phyloP scores from a whole-genome alignment of 2,329 filamentous ascomycete species.

The Monosporascus sp. region DNA sequence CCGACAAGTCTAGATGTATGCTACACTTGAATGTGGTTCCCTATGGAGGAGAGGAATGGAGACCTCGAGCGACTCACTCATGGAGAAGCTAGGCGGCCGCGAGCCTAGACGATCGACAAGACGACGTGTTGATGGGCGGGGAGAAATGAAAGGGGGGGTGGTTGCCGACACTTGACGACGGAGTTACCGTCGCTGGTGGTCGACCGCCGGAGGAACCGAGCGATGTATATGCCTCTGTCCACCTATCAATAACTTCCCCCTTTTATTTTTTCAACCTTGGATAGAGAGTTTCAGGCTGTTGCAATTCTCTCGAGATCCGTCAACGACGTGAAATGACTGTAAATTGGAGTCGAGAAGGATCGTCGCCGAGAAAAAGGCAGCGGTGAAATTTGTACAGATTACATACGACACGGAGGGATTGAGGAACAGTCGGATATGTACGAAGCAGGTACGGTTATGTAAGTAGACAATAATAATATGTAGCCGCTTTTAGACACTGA shows the following conservation, averaged over 20 bases:
- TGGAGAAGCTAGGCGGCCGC: slow-evolving; percentile 28
- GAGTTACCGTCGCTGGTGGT: slow-evolving; percentile 1
- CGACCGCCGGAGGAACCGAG: not conserved
- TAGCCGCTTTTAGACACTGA: no score
- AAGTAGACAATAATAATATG: not conserved
- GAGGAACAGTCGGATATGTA: not conserved
- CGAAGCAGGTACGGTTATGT: not conserved
- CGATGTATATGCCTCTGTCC: not conserved
- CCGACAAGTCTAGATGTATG: not conserved
- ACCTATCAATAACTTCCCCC: not conserved
- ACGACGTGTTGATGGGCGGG: slow-evolving; percentile 12
- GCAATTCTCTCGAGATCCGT: not conserved
- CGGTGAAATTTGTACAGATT: not conserved
- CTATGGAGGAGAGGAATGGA: not conserved
- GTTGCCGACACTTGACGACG: slow-evolving; percentile 16
- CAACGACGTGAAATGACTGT: not conserved
- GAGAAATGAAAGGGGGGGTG: slow-evolving; percentile 10
- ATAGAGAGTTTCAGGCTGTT: not conserved
- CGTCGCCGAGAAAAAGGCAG: not conserved
- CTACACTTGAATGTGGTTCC: not conserved
- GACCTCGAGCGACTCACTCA: slow-evolving; percentile 21
- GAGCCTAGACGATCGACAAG: slow-evolving; percentile 27
- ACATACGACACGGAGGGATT: not conserved
- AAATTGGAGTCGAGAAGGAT: not conserved
- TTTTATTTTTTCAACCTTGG: not conserved